Percentiles rank a stretch among this genome's conserved stretches.
Evolutionary conservation across 768 basidiomycete genomes (phyloP).

Genomic region (Boletus vinaceobasis): DNA sequence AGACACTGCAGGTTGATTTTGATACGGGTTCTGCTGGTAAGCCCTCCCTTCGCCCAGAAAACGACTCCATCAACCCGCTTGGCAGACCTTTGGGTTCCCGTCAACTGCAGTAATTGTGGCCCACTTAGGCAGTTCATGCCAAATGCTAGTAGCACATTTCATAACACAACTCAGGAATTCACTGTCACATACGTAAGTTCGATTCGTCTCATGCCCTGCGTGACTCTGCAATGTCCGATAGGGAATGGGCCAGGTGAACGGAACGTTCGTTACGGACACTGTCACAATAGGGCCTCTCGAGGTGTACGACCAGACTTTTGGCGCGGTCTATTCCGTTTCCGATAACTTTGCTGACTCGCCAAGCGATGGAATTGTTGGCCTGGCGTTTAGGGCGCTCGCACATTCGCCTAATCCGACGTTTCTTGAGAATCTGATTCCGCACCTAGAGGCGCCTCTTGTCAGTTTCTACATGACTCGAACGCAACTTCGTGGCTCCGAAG

Average conservation of each 20-base stretch:
- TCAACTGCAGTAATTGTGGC: conserved; percentile 38
- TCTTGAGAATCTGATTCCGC: conserved; percentile 58
- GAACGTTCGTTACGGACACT: conserved; percentile 47
- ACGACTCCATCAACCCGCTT: too few species aligned
- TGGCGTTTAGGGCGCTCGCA: conserved; percentile 60
- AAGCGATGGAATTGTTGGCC: conserved; percentile 55
- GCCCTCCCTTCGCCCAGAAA: background rate
- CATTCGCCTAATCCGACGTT: conserved; percentile 47
- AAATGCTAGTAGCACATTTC: conserved; percentile 41
- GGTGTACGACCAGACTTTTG: conserved; percentile 52
- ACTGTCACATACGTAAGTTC: conserved; percentile 42
- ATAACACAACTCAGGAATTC: conserved; percentile 31
- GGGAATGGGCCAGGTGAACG: conserved; percentile 55
- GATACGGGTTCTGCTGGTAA: conserved; percentile 56
- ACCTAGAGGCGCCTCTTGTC: conserved; percentile 48
- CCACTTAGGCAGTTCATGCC: conserved; percentile 36
- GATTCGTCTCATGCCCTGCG: conserved; percentile 6
- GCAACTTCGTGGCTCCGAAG: conserved; percentile 45
- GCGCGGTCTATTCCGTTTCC: conserved; percentile 46
- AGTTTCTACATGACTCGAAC: conserved; percentile 53
- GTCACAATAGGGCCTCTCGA: conserved; percentile 46
- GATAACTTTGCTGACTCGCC: conserved; percentile 49
- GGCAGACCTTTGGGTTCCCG: conserved; percentile 56
- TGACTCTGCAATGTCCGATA: conserved; percentile 6
- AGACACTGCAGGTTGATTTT: conserved; percentile 53